These are phyloP conservation scores for Lachnellula hyalina DNA, from an alignment of 2,329 filamentous ascomycete genomes.

Conservation along the genomic window DNA sequence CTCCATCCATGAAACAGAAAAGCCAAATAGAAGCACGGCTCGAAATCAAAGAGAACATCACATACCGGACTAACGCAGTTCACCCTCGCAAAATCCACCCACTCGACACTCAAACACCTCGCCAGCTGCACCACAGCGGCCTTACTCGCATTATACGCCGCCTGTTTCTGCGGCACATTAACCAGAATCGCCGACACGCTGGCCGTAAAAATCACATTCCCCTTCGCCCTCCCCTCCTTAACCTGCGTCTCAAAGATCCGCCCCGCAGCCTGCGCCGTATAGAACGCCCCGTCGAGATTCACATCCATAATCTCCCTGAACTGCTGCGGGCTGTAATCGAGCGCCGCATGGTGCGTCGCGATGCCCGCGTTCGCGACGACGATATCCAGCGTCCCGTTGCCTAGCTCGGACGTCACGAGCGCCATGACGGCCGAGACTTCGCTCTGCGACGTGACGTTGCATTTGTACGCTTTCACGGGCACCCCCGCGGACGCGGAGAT, in stretches of 20 bases:
- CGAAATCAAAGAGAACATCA: constrained; percentile 3
- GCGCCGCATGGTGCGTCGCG: constrained; percentile 32
- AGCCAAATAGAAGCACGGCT: not conserved
- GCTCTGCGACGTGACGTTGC: constrained; percentile 28
- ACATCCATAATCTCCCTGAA: constrained; percentile 36
- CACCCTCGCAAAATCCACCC: constrained; percentile 38
- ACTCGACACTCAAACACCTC: constrained; percentile 39
- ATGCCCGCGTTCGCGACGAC: constrained; percentile 39
- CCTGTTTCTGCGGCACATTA: constrained; percentile 38
- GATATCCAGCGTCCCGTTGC: constrained; percentile 31
- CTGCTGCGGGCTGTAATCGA: constrained; percentile 37
- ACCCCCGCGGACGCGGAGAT: constrained; percentile 9
- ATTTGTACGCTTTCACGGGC: constrained; percentile 33
- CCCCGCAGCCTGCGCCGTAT: constrained; percentile 39
- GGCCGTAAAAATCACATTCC: constrained; percentile 37
- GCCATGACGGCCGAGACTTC: constrained; percentile 1
- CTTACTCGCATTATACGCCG: constrained; percentile 40
- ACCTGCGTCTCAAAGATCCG: constrained; percentile 33
- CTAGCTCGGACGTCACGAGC: constrained; percentile 19
- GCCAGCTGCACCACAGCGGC: constrained; percentile 38
- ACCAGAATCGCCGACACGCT: constrained; percentile 37
- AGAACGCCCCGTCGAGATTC: constrained; percentile 34
- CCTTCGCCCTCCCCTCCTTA: constrained; percentile 15
- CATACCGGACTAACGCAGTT: constrained; percentile 35
- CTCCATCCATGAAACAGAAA: not conserved